phyloP scores from a whole-genome alignment of 169 alveolate genomes.

The Cryptosporidium sp. region DNA sequence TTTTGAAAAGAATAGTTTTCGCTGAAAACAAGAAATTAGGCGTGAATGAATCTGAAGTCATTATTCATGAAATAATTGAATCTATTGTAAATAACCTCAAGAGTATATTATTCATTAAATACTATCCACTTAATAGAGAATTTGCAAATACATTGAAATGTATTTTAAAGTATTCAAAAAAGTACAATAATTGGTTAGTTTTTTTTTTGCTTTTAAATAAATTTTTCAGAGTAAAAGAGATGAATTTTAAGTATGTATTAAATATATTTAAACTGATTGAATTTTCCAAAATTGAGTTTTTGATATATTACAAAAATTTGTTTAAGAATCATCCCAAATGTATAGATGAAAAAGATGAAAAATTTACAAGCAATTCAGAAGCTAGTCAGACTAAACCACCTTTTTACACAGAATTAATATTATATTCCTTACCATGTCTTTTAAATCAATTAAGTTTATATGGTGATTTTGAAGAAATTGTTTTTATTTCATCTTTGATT shows the following conservation, averaged over 20 bases:
- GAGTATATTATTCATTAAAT: neutral
- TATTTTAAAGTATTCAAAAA: conserved; percentile 1
- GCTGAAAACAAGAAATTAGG: neutral
- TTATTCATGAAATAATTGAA: conserved; percentile 15
- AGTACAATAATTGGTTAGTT: conserved; percentile 40
- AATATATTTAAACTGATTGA: neutral
- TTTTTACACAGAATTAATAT: neutral
- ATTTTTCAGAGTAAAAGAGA: neutral
- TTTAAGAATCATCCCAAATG: neutral
- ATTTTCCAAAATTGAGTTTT: neutral
- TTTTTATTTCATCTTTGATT: conserved; percentile 10
- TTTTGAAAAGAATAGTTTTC: neutral
- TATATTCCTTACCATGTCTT: neutral
- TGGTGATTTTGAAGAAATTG: conserved; percentile 1
- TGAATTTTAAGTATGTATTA: neutral
- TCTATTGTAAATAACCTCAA: neutral
- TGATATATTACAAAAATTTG: neutral
- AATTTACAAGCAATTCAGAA: neutral
- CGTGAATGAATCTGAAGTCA: neutral
- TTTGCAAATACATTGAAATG: neutral
- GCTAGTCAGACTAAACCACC: neutral
- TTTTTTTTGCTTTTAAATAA: neutral
- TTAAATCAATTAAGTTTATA: neutral
- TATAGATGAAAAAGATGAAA: neutral
- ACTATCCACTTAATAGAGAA: conserved; percentile 11